Evolutionary conservation across 495 filamentous ascomycete species (phyloP).

Genomic region (Zalerion maritima): DNA sequence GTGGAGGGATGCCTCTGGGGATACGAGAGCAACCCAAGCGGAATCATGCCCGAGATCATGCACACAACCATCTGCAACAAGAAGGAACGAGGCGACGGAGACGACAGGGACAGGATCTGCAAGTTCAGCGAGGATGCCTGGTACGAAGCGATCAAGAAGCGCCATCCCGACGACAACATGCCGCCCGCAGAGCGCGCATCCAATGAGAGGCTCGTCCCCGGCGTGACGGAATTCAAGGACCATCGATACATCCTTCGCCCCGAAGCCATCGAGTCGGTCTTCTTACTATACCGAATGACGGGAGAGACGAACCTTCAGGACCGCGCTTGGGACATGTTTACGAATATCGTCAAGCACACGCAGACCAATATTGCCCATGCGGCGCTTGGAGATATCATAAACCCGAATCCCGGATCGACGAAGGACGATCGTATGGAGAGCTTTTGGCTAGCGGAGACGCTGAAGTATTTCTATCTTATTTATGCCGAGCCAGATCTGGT

Average conservation of each 20-base stretch:
- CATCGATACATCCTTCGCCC: slow-evolving; percentile 35
- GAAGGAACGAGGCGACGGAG: too few species aligned
- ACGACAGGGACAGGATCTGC: slow-evolving; percentile 10
- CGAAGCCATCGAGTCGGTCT: slow-evolving; percentile 59
- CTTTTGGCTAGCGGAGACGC: slow-evolving; percentile 49
- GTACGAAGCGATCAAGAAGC: slow-evolving; percentile 15
- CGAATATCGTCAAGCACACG: slow-evolving; percentile 45
- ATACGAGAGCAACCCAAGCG: slow-evolving; percentile 54
- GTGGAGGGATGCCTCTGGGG: slow-evolving; percentile 79
- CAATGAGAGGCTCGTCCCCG: slow-evolving; percentile 20
- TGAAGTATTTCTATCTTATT: slow-evolving; percentile 77
- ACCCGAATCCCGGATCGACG: slow-evolving; percentile 11
- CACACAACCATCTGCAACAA: slow-evolving; percentile 42
- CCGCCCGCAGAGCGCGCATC: too few species aligned
- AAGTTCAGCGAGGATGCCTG: slow-evolving; percentile 14
- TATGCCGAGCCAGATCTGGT: slow-evolving; percentile 56
- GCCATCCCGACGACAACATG: slow-evolving; percentile 11
- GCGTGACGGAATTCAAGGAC: slow-evolving; percentile 18
- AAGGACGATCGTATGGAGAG: slow-evolving; percentile 25
- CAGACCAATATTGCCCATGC: slow-evolving; percentile 45
- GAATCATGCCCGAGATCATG: slow-evolving; percentile 75
- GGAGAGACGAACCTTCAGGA: slow-evolving; percentile 52
- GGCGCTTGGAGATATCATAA: slow-evolving; percentile 40
- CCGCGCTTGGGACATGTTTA: slow-evolving; percentile 68
- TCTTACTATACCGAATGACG: slow-evolving; percentile 62